Percentiles rank a stretch among this genome's conserved stretches.
These are phyloP conservation scores for Peronospora destructor DNA, from an alignment of 352 stramenopile genomes.

Conservation along the genomic window DNA sequence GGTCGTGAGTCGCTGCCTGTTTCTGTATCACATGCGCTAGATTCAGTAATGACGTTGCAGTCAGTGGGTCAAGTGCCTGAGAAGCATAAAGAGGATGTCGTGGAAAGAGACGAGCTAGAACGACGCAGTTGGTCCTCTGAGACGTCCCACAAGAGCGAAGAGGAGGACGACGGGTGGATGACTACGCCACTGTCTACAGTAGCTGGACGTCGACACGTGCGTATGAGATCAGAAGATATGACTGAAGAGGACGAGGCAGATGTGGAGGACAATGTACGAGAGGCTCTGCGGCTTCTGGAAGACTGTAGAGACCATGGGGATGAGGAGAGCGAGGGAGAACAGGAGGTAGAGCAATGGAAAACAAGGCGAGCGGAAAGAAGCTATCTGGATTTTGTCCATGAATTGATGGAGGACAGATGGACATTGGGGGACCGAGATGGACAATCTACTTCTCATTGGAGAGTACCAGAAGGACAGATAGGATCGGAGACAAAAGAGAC, in stretches of 20 bases:
- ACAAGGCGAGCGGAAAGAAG: not conserved
- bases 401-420: slow-evolving; percentile 37
- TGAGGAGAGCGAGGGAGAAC: slow-evolving; percentile 8
- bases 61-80: not conserved
- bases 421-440: slow-evolving; percentile 14
- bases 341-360: slow-evolving; percentile 9
- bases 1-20: slow-evolving; percentile 5
- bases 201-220: slow-evolving; percentile 4
- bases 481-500: slow-evolving; percentile 11
- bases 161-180: slow-evolving; percentile 32
- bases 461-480: not conserved
- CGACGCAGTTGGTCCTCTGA: slow-evolving; percentile 13
- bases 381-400: slow-evolving; percentile 53
- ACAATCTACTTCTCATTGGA: slow-evolving; percentile 7
- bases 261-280: slow-evolving; percentile 46
- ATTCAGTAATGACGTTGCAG: slow-evolving; percentile 1
- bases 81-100: not conserved
- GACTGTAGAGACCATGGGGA: slow-evolving; percentile 22
- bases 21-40: slow-evolving; percentile 11
- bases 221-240: slow-evolving; percentile 7
- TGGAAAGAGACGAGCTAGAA: slow-evolving; percentile 1
- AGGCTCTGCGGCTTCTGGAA: slow-evolving; percentile 47
- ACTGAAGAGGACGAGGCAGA: slow-evolving; percentile 28
- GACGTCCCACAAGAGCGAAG: slow-evolving; percentile 20
- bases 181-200: slow-evolving; percentile 18